phyloP scores from a whole-genome alignment of 805 yeast genomes.

The Myxozyma neglecta region DNA sequence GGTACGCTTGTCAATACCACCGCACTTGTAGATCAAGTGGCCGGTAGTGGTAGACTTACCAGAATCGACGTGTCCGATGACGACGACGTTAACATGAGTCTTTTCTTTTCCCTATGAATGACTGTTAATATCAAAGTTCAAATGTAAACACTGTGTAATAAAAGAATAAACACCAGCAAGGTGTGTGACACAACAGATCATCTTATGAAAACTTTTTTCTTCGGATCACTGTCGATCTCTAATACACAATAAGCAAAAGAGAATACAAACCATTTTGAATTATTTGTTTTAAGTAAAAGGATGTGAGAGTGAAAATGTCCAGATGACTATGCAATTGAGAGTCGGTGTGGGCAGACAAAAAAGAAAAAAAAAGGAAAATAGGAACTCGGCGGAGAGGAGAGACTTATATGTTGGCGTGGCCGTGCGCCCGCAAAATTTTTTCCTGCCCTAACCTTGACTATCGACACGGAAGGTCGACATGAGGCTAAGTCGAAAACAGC shows the following conservation, averaged over 20 bases:
- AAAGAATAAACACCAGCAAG: background rate
- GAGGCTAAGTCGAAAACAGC: background rate
- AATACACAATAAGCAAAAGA: background rate
- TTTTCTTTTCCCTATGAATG: conserved; percentile 40
- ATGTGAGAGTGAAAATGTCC: conserved; percentile 35
- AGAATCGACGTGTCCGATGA: conserved; percentile 99
- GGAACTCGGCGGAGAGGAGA: conserved; percentile 16
- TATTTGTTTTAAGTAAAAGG: background rate
- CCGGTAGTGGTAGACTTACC: conserved; percentile 99
- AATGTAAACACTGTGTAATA: too few relatives aligned
- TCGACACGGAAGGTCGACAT: conserved; percentile 4
- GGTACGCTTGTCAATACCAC: conserved; percentile 97
- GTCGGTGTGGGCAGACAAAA: conserved; percentile 45
- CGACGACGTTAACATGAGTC: conserved; percentile 99
- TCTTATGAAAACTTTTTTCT: background rate
- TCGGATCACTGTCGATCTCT: background rate
- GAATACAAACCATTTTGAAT: conserved; percentile 37
- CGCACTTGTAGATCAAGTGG: conserved; percentile 98
- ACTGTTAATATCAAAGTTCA: background rate
- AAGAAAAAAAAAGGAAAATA: conserved; percentile 36
- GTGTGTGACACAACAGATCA: background rate
- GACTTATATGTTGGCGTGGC: conserved; percentile 14
- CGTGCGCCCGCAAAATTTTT: conserved; percentile 12
- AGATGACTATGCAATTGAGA: conserved; percentile 45
- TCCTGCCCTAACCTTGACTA: background rate